Conservation (phyloP, 306 rosid genomes). For the Cajanus cajan region DNA sequence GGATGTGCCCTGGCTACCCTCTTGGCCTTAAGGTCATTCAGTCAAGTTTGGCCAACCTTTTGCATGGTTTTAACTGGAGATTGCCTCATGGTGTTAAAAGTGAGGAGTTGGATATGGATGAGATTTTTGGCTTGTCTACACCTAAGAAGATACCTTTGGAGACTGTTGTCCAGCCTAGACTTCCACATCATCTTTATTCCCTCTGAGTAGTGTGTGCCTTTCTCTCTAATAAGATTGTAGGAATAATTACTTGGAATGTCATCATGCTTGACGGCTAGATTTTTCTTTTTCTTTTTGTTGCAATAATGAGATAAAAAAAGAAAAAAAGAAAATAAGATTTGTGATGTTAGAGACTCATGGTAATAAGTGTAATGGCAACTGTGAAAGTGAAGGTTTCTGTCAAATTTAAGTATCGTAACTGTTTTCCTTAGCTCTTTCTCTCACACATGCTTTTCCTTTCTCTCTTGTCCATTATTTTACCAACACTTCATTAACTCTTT, state of each 20-base stretch:
- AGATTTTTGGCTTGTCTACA: conserved; percentile 64
- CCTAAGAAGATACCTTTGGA: conserved; percentile 59
- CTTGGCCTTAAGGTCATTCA: conserved; percentile 79
- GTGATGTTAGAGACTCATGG: background rate
- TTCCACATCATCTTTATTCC: conserved; percentile 53
- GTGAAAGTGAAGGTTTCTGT: background rate
- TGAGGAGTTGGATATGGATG: conserved; percentile 71
- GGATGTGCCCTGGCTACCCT: conserved; percentile 86
- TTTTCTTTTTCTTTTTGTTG: background rate
- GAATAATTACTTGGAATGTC: background rate
- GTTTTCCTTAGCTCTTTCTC: background rate
- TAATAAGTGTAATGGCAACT: background rate
- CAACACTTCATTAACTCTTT: too few species aligned
- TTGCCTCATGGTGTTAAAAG: conserved; percentile 39
- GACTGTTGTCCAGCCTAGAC: conserved; percentile 54
- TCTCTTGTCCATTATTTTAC: too few species aligned
- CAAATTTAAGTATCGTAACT: background rate
- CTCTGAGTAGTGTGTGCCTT: background rate
- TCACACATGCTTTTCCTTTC: too few species aligned
- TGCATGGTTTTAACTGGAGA: conserved; percentile 83
- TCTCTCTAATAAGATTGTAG: background rate
- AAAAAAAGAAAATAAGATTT: background rate
- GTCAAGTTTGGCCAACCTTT: conserved; percentile 69
- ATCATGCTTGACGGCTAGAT: background rate
- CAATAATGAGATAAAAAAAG: too few species aligned